Base-by-base conservation (phyloP, 495 filamentous ascomycete species). In the Neurospora sublineolata region DNA sequence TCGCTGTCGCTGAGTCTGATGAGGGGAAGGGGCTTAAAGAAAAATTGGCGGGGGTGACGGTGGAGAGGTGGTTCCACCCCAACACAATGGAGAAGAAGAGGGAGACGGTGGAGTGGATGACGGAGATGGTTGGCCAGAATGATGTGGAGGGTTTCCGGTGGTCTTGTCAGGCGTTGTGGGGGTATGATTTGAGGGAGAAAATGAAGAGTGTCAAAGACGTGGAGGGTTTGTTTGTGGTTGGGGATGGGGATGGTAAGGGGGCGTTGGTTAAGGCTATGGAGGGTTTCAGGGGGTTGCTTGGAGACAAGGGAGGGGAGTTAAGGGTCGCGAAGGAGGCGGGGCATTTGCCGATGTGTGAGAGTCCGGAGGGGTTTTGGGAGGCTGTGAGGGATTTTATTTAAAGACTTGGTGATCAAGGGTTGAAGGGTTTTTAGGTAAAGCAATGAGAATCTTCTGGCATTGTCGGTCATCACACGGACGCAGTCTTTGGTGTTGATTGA, bases 321-420 rank as follows among this genome's bases (percentile, higher is more conserved):
- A 86, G 82, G 77, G 77, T 89, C 68, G 86, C 94, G 68, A 86
- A 89, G 2, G 79, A 82, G 33, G 89, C 91, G 0, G 92, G 92
- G 0, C 92, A 95, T 82, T 79, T 95, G 80, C 92, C 92, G 4
- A 95, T 95, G 92, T 89, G 87, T 41, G 92, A 95, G 83, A 87
- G 90, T 72, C 89, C 90, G 10, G 79, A 80, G 72, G 86, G 84
- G 14, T 91, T 93, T 79, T 88, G 88, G 73, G 83, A 85, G 58
- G 85, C 87, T 41, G 85, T 93, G 7, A 81, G 83, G 67, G 82
- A 75, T 37, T 90, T 88, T 70, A 74, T 92, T n/a, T n/a, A n/a
- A n/a, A n/a, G n/a, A n/a, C n/a, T n/a, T n/a, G n/a, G n/a, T n/a
- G n/a, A n/a, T n/a, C n/a, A n/a, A n/a, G n/a, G n/a, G n/a, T n/a